These are phyloP conservation scores for Raphanus hybrid DNA, from an alignment of 441 rosid genomes.

Conservation along the genomic window DNA sequence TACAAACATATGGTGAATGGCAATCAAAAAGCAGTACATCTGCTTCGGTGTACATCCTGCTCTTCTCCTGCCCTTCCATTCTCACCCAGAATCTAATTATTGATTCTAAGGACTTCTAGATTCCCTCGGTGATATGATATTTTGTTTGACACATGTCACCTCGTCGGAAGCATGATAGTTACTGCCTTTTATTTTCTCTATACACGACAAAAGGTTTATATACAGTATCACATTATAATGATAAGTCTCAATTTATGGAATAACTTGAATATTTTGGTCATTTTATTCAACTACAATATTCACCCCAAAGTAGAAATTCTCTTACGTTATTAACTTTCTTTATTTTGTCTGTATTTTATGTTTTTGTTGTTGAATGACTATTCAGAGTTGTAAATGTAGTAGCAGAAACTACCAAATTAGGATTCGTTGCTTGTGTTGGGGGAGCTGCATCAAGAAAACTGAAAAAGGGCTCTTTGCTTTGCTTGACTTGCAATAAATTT, in stretches of 20 bases:
- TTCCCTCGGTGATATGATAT: conserved; percentile 6
- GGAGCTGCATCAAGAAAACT: conserved; percentile 38
- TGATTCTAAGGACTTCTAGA: conserved; percentile 34
- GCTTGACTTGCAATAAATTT: conserved; percentile 47
- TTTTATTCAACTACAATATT: not conserved
- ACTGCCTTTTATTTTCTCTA: conserved; percentile 10
- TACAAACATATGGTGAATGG: not conserved
- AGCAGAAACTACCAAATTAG: conserved; percentile 8
- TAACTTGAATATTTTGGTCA: not conserved
- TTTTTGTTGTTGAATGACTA: not conserved
- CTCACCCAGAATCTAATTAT: conserved; percentile 18
- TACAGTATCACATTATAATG: not conserved
- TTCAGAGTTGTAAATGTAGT: conserved; percentile 10
- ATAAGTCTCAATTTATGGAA: not conserved
- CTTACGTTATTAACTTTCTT: not conserved
- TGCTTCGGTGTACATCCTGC: too few relatives aligned
- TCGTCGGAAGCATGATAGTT: conserved; percentile 24
- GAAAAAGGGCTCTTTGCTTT: conserved; percentile 36
- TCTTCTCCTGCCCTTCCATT: too few relatives aligned
- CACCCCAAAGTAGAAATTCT: not conserved
- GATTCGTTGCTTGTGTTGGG: conserved; percentile 33
- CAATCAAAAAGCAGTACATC: not conserved
- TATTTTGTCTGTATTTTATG: not conserved
- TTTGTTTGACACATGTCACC: conserved; percentile 24
- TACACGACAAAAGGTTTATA: not conserved